phyloP scores from a whole-genome alignment of 176 grass and related monocot genomes.

The Musa troglodytarum region DNA sequence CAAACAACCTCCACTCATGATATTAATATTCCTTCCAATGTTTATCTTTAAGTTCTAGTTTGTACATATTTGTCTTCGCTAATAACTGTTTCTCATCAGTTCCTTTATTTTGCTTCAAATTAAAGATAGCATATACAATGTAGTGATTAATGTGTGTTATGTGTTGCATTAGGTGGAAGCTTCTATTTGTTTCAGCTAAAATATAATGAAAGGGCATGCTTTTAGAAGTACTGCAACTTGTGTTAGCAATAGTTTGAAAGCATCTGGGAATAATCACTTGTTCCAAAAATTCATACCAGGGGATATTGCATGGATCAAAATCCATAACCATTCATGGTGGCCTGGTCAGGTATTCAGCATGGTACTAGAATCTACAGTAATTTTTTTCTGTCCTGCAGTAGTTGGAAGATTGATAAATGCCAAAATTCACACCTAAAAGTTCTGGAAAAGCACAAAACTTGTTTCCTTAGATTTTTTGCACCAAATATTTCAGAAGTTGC shows the following conservation, averaged over 20 bases:
- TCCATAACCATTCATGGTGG: conserved; percentile 55
- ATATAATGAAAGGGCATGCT: neutral
- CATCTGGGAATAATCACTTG: neutral
- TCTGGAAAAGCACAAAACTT: neutral
- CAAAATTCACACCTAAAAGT: neutral
- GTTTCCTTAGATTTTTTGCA: neutral
- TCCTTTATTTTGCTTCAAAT: neutral
- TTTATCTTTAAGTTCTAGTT: neutral
- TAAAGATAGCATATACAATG: neutral
- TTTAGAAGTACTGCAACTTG: neutral
- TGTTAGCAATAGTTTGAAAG: neutral
- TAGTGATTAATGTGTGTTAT: neutral
- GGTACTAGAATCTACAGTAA: neutral
- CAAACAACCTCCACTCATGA: neutral
- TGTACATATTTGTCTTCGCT: neutral
- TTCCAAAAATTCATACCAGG: conserved; percentile 23
- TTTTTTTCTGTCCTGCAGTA: neutral
- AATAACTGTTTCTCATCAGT: neutral
- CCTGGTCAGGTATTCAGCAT: conserved; percentile 63
- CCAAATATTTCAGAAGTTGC: neutral
- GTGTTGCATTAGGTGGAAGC: neutral
- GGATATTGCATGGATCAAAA: conserved; percentile 74
- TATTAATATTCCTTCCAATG: neutral
- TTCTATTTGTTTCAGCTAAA: neutral
- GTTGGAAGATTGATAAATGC: neutral